phyloP scores from a whole-genome alignment of 495 filamentous ascomycete species.

The Tetracladium marchalianum region DNA sequence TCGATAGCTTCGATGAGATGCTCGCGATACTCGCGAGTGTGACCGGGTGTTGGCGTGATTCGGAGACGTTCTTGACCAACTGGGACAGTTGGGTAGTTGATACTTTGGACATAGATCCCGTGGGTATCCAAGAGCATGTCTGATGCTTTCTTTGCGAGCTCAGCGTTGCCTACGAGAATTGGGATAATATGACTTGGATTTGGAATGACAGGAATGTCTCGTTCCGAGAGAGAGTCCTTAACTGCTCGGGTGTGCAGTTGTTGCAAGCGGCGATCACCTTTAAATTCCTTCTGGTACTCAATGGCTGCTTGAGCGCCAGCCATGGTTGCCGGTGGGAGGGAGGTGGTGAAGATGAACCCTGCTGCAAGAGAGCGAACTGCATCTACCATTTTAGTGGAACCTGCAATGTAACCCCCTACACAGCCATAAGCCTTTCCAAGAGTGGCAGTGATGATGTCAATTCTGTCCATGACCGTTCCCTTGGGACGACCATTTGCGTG shows the following conservation, averaged over 20 bases:
- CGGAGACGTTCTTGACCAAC: slow-evolving; percentile 91
- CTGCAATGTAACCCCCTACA: slow-evolving; percentile 95
- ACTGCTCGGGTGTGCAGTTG: slow-evolving; percentile 92
- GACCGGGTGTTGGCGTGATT: slow-evolving; percentile 91
- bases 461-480: slow-evolving; percentile 87
- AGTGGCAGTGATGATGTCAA: slow-evolving; percentile 96
- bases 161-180: slow-evolving; percentile 86
- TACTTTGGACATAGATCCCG: slow-evolving; percentile 93
- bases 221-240: slow-evolving; percentile 63
- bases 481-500: slow-evolving; percentile 52
- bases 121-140: slow-evolving; percentile 82
- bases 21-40: slow-evolving; percentile 69
- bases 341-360: slow-evolving; percentile 98
- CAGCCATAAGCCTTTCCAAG: slow-evolving; percentile 97
- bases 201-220: slow-evolving; percentile 93
- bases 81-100: slow-evolving; percentile 98
- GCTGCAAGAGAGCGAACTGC: slow-evolving; percentile 93
- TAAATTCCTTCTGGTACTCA: slow-evolving; percentile 74
- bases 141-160: slow-evolving; percentile 81
- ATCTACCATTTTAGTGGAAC: slow-evolving; percentile 79
- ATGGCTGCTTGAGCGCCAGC: slow-evolving; percentile 87
- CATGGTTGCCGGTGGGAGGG: slow-evolving; percentile 92
- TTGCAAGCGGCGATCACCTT: slow-evolving; percentile 79
- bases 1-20: slow-evolving; percentile 81
- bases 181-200: slow-evolving; percentile 96